A percentile compares a stretch with the other conserved stretches of the same genome.
These are phyloP conservation scores for Pseudogymnoascus sp. DNA, from an alignment of 2,329 filamentous ascomycete species.

Conservation along the genomic window DNA sequence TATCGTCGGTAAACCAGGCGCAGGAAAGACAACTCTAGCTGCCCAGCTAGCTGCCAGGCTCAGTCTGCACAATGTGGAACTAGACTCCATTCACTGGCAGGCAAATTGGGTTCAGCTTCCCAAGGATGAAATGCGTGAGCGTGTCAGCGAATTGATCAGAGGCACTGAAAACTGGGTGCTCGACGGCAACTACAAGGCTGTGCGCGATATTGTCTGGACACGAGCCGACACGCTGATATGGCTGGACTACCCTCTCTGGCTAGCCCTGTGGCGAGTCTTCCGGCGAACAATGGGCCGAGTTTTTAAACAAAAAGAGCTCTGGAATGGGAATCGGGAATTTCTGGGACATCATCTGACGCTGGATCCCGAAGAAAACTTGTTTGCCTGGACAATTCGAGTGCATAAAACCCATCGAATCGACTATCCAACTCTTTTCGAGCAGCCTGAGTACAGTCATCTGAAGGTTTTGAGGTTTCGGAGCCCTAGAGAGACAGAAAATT, in stretches of 20 bases:
- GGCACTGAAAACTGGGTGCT: background rate
- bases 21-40: conserved; percentile 5
- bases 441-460: conserved; percentile 7
- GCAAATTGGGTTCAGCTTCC: background rate
- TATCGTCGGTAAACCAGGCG: conserved; percentile 3
- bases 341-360: conserved; percentile 1
- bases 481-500: background rate
- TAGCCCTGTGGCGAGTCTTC: background rate
- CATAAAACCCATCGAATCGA: background rate
- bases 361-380: conserved; percentile 3
- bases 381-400: conserved; percentile 5
- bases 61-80: background rate
- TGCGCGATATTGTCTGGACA: conserved; percentile 2
- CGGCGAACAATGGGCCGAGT: background rate
- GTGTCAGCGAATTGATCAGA: background rate
- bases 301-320: background rate
- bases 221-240: conserved; percentile 6
- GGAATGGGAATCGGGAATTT: conserved; percentile 8
- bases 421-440: background rate
- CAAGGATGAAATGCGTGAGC: background rate
- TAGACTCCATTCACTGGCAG: conserved; percentile 1
- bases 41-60: background rate
- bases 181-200: conserved; percentile 1
- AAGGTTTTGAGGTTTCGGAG: conserved; percentile 5
- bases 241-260: conserved; percentile 7